Percentiles rank a stretch among this genome's conserved stretches.
phyloP scores from a whole-genome alignment of 768 basidiomycete genomes.

The Xanthoconium purpureum region DNA sequence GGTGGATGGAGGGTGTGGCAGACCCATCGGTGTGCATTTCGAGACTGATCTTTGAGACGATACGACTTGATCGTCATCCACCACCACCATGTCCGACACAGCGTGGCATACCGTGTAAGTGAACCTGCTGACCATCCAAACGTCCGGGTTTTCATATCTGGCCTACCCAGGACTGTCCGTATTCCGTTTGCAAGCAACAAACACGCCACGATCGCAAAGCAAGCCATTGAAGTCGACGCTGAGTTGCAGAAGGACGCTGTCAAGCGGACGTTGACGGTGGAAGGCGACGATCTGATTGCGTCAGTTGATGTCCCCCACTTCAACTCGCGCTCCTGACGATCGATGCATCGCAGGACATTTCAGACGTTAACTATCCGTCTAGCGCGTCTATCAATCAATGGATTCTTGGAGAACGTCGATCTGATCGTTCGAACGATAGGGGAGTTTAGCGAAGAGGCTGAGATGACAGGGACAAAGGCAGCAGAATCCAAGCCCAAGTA shows the following conservation, averaged over 20 bases:
- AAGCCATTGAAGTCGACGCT: constrained; percentile 81
- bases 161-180: constrained; percentile 52
- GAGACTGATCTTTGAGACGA: background rate
- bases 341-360: constrained; percentile 50
- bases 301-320: constrained; percentile 38
- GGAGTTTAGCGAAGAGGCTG: constrained; percentile 73
- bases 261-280: constrained; percentile 62
- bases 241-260: constrained; percentile 84
- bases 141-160: background rate
- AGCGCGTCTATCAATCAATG: constrained; percentile 80
- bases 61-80: background rate
- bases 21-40: background rate
- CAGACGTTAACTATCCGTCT: constrained; percentile 78
- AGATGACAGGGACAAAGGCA: constrained; percentile 4
- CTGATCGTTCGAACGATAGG: constrained; percentile 79
- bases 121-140: background rate
- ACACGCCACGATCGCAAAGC: constrained; percentile 79
- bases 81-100: constrained; percentile 25
- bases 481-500: constrained; percentile 8
- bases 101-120: constrained; percentile 58
- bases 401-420: constrained; percentile 87
- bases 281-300: constrained; percentile 72
- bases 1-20: background rate
- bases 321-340: constrained; percentile 1
- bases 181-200: constrained; percentile 73